Evolutionary conservation across 1,284 basidiomycete species (phyloP), one percentile per base, ranked within the genome.

Genomic region (Cryptococcus sp.): DNA sequence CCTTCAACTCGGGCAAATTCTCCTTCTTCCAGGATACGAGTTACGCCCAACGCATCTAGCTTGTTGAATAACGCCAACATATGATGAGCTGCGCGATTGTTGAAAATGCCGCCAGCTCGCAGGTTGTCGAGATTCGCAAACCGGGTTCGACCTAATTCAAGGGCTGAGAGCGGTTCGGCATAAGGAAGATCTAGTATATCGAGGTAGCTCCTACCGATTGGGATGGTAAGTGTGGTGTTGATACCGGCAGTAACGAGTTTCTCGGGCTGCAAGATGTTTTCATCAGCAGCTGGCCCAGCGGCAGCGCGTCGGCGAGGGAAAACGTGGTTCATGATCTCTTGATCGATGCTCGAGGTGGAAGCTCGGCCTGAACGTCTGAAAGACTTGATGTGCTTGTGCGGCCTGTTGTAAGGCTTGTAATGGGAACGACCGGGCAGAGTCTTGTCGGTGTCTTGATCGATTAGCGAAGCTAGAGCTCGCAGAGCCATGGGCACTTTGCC

Each of bases 1-100:
- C 22, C 18, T 25, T 40, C 36, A 3, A 14, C 36, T 32, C 21
- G 28, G 11, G 9, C 36, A 22, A 49, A 25, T 22, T 31, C 25
- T 18, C 28, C 36, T 31, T 45, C 24, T 18, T 45, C 23, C 16
- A 41, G 64, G 49, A 4, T 28, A 4, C 11, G 28, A 5, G 36
- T 39, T 4, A 70, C 54, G 31, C 69, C 68, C 34, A 72, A 53
- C 1, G 54, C 49, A 28, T 70, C 64, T 7, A 73, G 56, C 31
- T 63, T 61, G 11, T 59, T 59, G 3, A 73, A 53, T 7, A 73
- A 56, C 1, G 69, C 67, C 3, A 65, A 59, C 41, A 72, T 49
- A 1, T 64, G 48, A 2, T 55, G 59, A 3, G 59, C 59, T 0
- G 63, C 59, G 37, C 62, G 60, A 3, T 61, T 31, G 13, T 55